Evolutionary conservation across 2,329 filamentous ascomycete genomes (phyloP).

Genomic region (Arthrobotrys megalospora): DNA sequence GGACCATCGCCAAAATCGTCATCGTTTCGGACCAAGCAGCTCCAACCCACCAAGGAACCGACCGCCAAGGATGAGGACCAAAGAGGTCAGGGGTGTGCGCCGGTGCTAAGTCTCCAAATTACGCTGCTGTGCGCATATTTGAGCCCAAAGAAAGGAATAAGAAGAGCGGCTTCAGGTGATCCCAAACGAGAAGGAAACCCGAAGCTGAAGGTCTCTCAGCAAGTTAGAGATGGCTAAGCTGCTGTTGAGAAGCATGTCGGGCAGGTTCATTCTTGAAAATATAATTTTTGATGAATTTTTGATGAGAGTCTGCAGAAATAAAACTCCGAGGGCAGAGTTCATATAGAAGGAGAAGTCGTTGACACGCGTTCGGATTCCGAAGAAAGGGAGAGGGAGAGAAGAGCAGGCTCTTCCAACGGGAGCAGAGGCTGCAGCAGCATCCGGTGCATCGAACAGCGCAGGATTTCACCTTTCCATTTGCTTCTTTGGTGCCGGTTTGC

Average conservation of each 20-base stretch:
- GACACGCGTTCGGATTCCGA: conserved; percentile 50
- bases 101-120: conserved; percentile 18
- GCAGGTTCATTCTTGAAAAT: neutral
- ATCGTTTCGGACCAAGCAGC: conserved; percentile 32
- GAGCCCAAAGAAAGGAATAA: conserved; percentile 42
- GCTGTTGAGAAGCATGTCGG: conserved; percentile 26
- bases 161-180: conserved; percentile 41
- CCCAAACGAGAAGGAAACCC: conserved; percentile 52
- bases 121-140: conserved; percentile 56
- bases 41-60: conserved; percentile 20
- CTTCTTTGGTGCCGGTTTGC: conserved; percentile 38
- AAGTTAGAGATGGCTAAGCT: conserved; percentile 16
- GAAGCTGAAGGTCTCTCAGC: conserved; percentile 29
- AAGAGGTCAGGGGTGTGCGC: conserved; percentile 12
- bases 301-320: conserved; percentile 2
- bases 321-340: conserved; percentile 29
- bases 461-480: conserved; percentile 51
- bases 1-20: conserved; percentile 51
- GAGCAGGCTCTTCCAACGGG: conserved; percentile 15
- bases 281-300: conserved; percentile 32
- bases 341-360: conserved; percentile 45
- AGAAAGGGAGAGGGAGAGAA: conserved; percentile 37
- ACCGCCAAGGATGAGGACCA: conserved; percentile 19
- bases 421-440: conserved; percentile 16
- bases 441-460: conserved; percentile 39